Evolutionary conservation across 2,329 filamentous ascomycete genomes (phyloP).

Genomic region (Penicillium digitatum): DNA sequence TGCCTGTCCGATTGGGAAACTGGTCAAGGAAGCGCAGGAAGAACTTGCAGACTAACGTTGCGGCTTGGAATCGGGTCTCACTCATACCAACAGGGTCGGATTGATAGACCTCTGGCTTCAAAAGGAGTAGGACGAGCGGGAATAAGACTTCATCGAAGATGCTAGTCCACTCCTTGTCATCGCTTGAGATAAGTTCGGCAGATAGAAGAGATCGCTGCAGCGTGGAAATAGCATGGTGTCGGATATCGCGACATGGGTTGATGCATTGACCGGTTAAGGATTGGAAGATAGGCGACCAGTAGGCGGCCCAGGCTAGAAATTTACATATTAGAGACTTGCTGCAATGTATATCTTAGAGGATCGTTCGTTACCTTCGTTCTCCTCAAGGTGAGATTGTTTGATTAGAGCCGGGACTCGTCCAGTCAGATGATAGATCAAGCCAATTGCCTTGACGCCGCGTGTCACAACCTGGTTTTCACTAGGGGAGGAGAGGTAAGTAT

Average conservation of each 20-base stretch:
- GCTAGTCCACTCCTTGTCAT: conserved; percentile 87
- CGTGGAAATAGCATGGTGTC: conserved; percentile 79
- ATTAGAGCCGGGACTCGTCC: conserved; percentile 79
- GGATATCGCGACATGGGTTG: conserved; percentile 89
- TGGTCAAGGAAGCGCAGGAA: conserved; percentile 90
- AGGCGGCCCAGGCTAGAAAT: conserved; percentile 79
- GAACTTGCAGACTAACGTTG: conserved; percentile 88
- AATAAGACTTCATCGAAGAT: conserved; percentile 95
- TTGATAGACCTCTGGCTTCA: conserved; percentile 93
- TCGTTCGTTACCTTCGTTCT: conserved; percentile 62
- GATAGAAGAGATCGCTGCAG: conserved; percentile 83
- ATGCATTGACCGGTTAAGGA: conserved; percentile 85
- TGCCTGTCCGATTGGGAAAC: conserved; percentile 78
- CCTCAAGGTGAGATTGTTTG: conserved; percentile 87
- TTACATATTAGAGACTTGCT: conserved; percentile 8
- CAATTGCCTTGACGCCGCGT: conserved; percentile 75
- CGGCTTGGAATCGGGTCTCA: conserved; percentile 86
- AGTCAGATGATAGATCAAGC: conserved; percentile 77
- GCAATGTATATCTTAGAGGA: background rate
- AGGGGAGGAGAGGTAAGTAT: conserved; percentile 15
- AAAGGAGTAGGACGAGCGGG: conserved; percentile 76
- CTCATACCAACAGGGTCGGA: conserved; percentile 90
- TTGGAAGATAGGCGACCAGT: conserved; percentile 93
- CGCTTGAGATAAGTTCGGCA: conserved; percentile 73
- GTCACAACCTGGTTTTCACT: conserved; percentile 69